These are phyloP conservation scores for Wallacemonas sp. DNA, from an alignment of 208 protist species.

Conservation along the genomic window DNA sequence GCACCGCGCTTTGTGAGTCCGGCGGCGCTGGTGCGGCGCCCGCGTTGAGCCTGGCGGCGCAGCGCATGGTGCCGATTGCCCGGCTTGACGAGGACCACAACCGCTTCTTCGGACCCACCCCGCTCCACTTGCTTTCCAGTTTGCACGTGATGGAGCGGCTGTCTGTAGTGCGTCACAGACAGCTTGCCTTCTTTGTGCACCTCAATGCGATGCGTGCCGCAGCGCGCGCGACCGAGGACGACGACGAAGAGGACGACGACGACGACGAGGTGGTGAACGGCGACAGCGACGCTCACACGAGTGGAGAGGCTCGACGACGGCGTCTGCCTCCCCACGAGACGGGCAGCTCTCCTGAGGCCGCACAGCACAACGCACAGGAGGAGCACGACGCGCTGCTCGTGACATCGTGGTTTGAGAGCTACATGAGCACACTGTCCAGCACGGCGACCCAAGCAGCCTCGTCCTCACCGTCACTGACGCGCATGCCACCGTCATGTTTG, in stretches of 20 bases:
- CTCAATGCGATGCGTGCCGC: background rate
- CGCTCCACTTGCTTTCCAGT: background rate
- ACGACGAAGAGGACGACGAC: too few species aligned
- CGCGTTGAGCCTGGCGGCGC: background rate
- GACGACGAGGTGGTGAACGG: too few species aligned
- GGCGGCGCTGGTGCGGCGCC: too few species aligned
- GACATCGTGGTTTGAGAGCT: background rate
- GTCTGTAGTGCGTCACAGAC: background rate
- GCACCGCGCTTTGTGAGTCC: too few species aligned
- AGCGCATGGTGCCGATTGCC: background rate
- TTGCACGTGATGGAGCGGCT: background rate
- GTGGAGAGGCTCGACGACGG: too few species aligned
- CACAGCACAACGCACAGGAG: too few species aligned
- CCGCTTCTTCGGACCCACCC: constrained; percentile 7
- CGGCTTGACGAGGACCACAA: background rate
- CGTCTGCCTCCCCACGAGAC: too few species aligned
- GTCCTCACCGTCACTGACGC: background rate
- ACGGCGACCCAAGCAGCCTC: background rate
- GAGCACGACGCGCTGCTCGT: too few species aligned
- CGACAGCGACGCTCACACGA: too few species aligned
- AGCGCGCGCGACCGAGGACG: too few species aligned
- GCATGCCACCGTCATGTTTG: background rate
- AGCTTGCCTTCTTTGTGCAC: background rate
- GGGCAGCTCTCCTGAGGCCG: too few species aligned
- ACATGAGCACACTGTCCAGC: too few species aligned